Evolutionary conservation across 129 eudicot species (phyloP).

Genomic region (Arctium minus): DNA sequence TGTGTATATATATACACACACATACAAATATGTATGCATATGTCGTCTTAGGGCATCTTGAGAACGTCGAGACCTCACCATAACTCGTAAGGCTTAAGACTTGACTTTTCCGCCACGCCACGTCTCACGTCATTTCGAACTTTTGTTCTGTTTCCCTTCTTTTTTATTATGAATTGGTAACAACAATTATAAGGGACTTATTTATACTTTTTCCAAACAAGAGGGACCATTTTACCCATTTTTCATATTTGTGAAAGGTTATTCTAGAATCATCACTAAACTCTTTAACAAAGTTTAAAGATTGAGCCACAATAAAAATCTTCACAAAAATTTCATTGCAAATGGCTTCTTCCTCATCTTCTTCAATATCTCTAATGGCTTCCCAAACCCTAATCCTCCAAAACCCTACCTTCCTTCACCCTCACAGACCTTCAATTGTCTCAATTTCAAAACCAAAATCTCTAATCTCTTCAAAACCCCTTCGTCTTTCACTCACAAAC

Average conservation of each 20-base stretch:
- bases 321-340: background rate
- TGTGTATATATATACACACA: too few species aligned
- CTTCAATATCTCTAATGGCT: conserved; percentile 40
- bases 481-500: conserved; percentile 10
- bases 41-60: too few species aligned
- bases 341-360: conserved; percentile 27
- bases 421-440: conserved; percentile 21
- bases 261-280: conserved; percentile 17
- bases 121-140: too few species aligned
- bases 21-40: too few species aligned
- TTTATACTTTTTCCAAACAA: background rate
- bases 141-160: too few species aligned
- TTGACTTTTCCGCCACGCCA: too few species aligned
- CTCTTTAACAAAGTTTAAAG: conserved; percentile 7
- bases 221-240: background rate
- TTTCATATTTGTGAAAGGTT: background rate
- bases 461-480: conserved; percentile 18
- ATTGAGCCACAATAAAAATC: background rate
- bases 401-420: conserved; percentile 24
- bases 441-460: conserved; percentile 18
- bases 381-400: conserved; percentile 49
- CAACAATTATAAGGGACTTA: background rate
- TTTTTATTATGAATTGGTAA: too few species aligned
- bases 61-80: too few species aligned
- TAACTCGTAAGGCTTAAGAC: too few species aligned